Evolutionary conservation across 2,329 filamentous ascomycete genomes (phyloP).

Genomic region (Paramyrothecium roridum): DNA sequence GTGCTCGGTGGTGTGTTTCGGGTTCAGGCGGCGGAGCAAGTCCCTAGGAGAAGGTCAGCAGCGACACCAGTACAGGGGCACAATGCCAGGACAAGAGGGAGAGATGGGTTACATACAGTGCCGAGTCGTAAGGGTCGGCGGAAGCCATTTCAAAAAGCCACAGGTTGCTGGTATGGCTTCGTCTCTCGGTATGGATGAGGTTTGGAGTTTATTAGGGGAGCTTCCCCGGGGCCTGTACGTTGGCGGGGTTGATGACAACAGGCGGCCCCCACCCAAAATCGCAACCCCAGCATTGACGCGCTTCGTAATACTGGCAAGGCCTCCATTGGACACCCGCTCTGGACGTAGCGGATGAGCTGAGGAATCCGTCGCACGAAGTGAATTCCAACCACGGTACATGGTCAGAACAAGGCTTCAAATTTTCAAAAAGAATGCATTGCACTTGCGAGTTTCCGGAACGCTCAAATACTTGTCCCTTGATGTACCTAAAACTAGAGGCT

Average conservation of each 20-base stretch:
- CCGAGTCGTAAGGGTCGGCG: constrained; percentile 70
- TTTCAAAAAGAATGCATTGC: too few relatives aligned
- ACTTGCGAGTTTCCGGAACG: too few relatives aligned
- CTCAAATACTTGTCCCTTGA: background rate
- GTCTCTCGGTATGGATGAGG: background rate
- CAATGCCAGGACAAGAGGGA: background rate
- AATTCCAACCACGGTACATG: background rate
- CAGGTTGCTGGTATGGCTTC: constrained; percentile 3
- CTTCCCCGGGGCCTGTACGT: background rate
- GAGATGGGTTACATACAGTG: constrained; percentile 55
- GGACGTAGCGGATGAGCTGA: too few relatives aligned
- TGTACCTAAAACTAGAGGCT: background rate
- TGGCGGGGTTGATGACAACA: constrained; percentile 17
- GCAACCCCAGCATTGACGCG: background rate
- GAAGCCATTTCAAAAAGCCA: constrained; percentile 37
- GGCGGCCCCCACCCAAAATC: background rate
- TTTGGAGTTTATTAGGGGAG: background rate
- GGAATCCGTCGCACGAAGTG: background rate
- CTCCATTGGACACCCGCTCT: background rate
- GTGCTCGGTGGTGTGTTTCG: constrained; percentile 85
- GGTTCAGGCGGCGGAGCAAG: constrained; percentile 95
- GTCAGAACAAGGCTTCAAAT: background rate
- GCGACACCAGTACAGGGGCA: constrained; percentile 3
- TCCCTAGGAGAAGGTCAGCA: constrained; percentile 57
- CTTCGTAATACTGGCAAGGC: background rate